Evolutionary conservation across 768 basidiomycete genomes (phyloP), one percentile per base, ranked within the genome.

Genomic region (Collybia sordida): DNA sequence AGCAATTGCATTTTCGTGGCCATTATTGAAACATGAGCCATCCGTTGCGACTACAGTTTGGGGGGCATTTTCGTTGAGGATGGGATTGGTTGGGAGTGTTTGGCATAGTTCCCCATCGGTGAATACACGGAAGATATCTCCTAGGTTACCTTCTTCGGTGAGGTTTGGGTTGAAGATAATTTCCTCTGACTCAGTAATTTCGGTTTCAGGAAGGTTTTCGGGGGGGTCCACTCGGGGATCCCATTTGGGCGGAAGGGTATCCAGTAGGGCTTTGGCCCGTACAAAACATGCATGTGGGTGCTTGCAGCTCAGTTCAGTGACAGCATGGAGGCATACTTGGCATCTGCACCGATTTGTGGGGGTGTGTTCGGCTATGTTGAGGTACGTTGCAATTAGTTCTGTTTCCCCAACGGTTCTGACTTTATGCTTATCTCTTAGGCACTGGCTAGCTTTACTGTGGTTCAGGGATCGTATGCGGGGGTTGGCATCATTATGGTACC

Each of bases 401-500:
- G n/a, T 18, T 22, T 41, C 40, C 1, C 53, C 56, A 9, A 59
- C 54, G 17, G 44, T 53, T 9, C 2, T 22, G 5, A 59, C 49
- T 9, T 47, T 44, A 39, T 61, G 59, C 2, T 55, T 52, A 1
- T 35, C 21, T 17, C 14, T 57, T 7, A 50, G 59, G 50, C 62
- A 61, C 6, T 48, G 39, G 24, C 49, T 53, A 17, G 44, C 35
- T 27, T 42, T 9, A 23, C 23, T 31, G 14, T 53, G 42, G 15
- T 49, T 54, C 6, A 47, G 27, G 0, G n/a, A 4, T 3, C 47
- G 36, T 5, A 35, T 54, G 14, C 31, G 23, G 2, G 23, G 7
- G 4, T 55, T 50, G 19, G 28, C 53, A 17, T 50, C 59, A 2
- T 21, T 47, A 48, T 72, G 71, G 48, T 63, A 57, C 69, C 67